Evolutionary conservation across 192 early-diverging fungal genomes (phyloP).

Genomic region (Coemansia sp.): DNA sequence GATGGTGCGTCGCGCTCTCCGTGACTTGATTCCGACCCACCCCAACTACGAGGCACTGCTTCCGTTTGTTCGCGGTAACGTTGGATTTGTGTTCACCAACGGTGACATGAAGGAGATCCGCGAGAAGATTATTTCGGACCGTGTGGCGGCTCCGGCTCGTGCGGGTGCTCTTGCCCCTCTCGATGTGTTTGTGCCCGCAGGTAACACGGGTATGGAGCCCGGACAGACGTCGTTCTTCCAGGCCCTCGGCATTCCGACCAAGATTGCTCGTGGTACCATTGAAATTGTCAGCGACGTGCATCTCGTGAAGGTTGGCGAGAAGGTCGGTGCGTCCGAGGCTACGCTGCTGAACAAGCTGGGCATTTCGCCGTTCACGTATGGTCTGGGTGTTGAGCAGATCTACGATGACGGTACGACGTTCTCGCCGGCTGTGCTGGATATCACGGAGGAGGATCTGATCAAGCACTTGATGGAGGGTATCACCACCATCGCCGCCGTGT

Average conservation of each 20-base stretch:
- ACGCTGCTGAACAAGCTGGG: slow-evolving; percentile 98
- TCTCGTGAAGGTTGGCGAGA: slow-evolving; percentile 83
- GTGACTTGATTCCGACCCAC: slow-evolving; percentile 65
- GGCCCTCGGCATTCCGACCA: slow-evolving; percentile 99
- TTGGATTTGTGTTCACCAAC: slow-evolving; percentile 99
- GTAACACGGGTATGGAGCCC: slow-evolving; percentile 99
- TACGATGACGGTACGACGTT: slow-evolving; percentile 92
- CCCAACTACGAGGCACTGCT: slow-evolving; percentile 84
- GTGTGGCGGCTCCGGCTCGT: slow-evolving; percentile 96
- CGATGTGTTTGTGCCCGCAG: slow-evolving; percentile 89
- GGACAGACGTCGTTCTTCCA: slow-evolving; percentile 99
- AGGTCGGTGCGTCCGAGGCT: slow-evolving; percentile 98
- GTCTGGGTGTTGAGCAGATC: slow-evolving; percentile 90
- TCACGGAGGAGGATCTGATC: slow-evolving; percentile 73
- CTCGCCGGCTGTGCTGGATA: slow-evolving; percentile 84
- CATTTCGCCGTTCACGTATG: slow-evolving; percentile 99
- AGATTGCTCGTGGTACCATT: slow-evolving; percentile 99
- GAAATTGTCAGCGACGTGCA: slow-evolving; percentile 97
- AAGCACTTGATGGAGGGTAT: slow-evolving; percentile 68
- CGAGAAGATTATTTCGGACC: slow-evolving; percentile 88
- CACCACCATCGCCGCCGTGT: slow-evolving; percentile 77
- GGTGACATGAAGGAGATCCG: slow-evolving; percentile 92
- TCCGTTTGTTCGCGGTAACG: slow-evolving; percentile 87
- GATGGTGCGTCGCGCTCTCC: slow-evolving; percentile 91
- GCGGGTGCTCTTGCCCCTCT: slow-evolving; percentile 92